These are phyloP conservation scores for Rhizopogon rudus DNA, from an alignment of 768 basidiomycete genomes.

Conservation along the genomic window DNA sequence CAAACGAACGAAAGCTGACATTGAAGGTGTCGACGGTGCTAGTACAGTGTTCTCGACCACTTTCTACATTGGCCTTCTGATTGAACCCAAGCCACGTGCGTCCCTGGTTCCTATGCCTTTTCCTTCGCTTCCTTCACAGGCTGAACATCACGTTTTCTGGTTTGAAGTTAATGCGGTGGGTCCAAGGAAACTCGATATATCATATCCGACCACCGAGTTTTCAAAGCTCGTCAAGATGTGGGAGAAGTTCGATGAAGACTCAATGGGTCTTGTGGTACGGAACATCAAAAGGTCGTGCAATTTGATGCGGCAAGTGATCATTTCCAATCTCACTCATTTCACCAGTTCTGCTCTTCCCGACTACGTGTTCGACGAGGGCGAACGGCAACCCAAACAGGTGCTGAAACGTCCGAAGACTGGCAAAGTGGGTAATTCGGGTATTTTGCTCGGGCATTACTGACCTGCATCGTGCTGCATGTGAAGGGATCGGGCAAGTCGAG, in stretches of 20 bases:
- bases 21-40: slow-evolving; percentile 69
- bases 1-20: slow-evolving; percentile 73
- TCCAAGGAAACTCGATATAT: slow-evolving; percentile 87
- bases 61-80: slow-evolving; percentile 92
- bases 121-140: slow-evolving; percentile 11
- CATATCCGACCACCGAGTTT: slow-evolving; percentile 95
- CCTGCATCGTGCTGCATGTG: slow-evolving; percentile 20
- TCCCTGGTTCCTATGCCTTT: slow-evolving; percentile 17
- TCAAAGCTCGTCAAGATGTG: slow-evolving; percentile 90
- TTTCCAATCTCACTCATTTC: slow-evolving; percentile 15
- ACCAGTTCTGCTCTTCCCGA: slow-evolving; percentile 72
- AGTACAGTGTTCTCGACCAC: slow-evolving; percentile 91
- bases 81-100: slow-evolving; percentile 88
- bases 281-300: slow-evolving; percentile 79
- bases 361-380: slow-evolving; percentile 76
- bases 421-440: slow-evolving; percentile 40
- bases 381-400: slow-evolving; percentile 64
- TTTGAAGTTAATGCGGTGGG: slow-evolving; percentile 67
- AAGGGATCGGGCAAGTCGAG: slow-evolving; percentile 61
- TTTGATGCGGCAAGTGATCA: slow-evolving; percentile 11
- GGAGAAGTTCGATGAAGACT: slow-evolving; percentile 89
- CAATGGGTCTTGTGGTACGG: slow-evolving; percentile 92
- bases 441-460: slow-evolving; percentile 16
- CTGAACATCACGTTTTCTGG: slow-evolving; percentile 2
- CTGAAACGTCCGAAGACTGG: slow-evolving; percentile 69